Conservation (phyloP, 768 basidiomycete species). For the Macrolepiota albuminosa region DNA sequence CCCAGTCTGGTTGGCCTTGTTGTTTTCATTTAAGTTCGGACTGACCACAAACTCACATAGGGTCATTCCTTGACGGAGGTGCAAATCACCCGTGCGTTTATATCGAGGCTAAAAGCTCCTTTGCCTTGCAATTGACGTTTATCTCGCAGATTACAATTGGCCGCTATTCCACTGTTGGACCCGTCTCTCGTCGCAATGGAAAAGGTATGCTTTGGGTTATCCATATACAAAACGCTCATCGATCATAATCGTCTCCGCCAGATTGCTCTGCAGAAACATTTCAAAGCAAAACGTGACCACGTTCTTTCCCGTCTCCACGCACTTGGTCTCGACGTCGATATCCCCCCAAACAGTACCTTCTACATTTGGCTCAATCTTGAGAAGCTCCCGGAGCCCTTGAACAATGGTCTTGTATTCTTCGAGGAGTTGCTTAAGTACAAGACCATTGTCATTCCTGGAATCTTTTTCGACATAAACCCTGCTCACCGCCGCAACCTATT, state of each 20-base stretch:
- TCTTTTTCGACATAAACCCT: conserved; percentile 84
- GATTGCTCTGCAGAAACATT: conserved; percentile 84
- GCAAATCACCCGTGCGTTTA: conserved; percentile 81
- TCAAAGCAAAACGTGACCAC: conserved; percentile 88
- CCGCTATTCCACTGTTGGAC: conserved; percentile 80
- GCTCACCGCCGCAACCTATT: conserved; percentile 84
- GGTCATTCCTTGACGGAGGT: conserved; percentile 92
- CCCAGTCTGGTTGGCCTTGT: conserved; percentile 64
- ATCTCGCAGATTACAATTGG: conserved; percentile 67
- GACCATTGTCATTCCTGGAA: conserved; percentile 88
- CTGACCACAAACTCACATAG: conserved; percentile 21
- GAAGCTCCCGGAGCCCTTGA: conserved; percentile 72
- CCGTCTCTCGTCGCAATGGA: conserved; percentile 64
- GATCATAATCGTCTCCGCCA: conserved; percentile 19
- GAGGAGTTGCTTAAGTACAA: conserved; percentile 89
- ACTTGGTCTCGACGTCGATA: conserved; percentile 71
- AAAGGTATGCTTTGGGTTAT: conserved; percentile 36
- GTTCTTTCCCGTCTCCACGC: conserved; percentile 76
- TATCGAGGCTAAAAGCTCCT: neutral
- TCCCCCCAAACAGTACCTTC: conserved; percentile 81
- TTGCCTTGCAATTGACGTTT: neutral
- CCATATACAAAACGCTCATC: neutral
- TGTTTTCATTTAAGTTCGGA: neutral
- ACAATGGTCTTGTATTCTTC: conserved; percentile 93
- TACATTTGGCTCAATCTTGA: conserved; percentile 93